phyloP scores from a whole-genome alignment of 371 early-diverging fungal species.

The Mortierella sp. region DNA sequence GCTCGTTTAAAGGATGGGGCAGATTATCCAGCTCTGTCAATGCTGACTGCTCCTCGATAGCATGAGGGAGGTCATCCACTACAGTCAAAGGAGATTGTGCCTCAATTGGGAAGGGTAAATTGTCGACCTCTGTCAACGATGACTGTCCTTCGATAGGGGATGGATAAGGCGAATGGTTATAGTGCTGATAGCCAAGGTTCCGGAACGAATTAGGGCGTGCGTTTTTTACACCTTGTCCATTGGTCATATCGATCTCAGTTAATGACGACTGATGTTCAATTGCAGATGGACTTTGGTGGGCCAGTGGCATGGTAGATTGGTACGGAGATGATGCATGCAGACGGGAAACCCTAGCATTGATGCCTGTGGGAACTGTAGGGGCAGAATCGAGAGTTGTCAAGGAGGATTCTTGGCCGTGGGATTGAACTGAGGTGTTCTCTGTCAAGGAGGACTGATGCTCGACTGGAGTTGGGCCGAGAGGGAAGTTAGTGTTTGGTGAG shows the following conservation, averaged over 20 bases:
- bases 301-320: not conserved
- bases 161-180: not conserved
- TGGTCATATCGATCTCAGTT: conserved; percentile 32
- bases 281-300: conserved; percentile 15
- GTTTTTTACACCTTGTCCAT: not conserved
- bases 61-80: conserved; percentile 16
- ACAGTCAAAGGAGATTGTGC: conserved; percentile 36
- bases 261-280: conserved; percentile 46
- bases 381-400: conserved; percentile 30
- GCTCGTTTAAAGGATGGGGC: conserved; percentile 25
- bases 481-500: not conserved
- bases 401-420: conserved; percentile 21
- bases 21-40: conserved; percentile 32
- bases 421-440: conserved; percentile 12
- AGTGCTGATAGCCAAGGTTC: not conserved
- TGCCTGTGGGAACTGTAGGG: not conserved
- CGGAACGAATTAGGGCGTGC: too few species aligned
- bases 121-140: conserved; percentile 35
- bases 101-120: conserved; percentile 23
- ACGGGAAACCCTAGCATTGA: conserved; percentile 15
- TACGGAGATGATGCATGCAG: conserved; percentile 18
- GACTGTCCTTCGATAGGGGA: conserved; percentile 44
- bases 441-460: conserved; percentile 47
- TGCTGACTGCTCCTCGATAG: conserved; percentile 27
- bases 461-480: conserved; percentile 37